Evolutionary conservation across 139 green algal species (phyloP).

Genomic region (Chara braunii): DNA sequence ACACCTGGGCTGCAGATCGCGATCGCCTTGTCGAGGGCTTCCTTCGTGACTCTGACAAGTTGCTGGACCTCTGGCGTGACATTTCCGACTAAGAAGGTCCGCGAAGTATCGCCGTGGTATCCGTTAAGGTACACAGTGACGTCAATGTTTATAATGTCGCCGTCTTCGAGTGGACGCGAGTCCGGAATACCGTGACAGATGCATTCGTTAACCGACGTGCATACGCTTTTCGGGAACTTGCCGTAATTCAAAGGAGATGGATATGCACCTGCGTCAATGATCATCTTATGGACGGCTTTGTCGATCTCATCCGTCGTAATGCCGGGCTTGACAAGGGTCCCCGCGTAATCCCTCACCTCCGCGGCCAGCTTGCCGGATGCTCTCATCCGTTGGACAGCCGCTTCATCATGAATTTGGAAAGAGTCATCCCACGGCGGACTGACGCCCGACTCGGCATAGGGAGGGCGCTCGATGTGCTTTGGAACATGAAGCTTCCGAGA

Average conservation of each 20-base stretch:
- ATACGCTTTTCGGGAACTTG: constrained; percentile 93
- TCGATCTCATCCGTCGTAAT: constrained; percentile 94
- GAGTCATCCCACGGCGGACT: constrained; percentile 16
- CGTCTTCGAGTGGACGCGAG: constrained; percentile 31
- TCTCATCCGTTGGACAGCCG: constrained; percentile 62
- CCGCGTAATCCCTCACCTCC: constrained; percentile 66
- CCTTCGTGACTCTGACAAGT: constrained; percentile 68
- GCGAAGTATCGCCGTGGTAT: constrained; percentile 90
- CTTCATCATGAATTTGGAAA: constrained; percentile 26
- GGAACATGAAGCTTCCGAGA: constrained; percentile 30
- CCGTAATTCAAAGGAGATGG: constrained; percentile 89
- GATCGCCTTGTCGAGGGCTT: constrained; percentile 69
- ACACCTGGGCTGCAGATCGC: constrained; percentile 67
- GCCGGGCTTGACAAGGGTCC: constrained; percentile 66
- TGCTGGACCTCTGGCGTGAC: constrained; percentile 52
- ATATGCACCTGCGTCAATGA: constrained; percentile 77
- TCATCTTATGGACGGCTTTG: constrained; percentile 74
- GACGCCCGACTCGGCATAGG: constrained; percentile 29
- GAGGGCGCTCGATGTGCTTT: constrained; percentile 17
- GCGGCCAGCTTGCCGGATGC: constrained; percentile 76
- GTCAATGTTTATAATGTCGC: constrained; percentile 39
- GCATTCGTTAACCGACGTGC: constrained; percentile 95
- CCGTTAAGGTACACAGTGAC: constrained; percentile 50
- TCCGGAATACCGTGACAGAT: constrained; percentile 93
- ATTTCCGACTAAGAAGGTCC: constrained; percentile 63